Conservation (phyloP, 2,329 filamentous ascomycete genomes). For the Aspergillus thermomutatus region DNA sequence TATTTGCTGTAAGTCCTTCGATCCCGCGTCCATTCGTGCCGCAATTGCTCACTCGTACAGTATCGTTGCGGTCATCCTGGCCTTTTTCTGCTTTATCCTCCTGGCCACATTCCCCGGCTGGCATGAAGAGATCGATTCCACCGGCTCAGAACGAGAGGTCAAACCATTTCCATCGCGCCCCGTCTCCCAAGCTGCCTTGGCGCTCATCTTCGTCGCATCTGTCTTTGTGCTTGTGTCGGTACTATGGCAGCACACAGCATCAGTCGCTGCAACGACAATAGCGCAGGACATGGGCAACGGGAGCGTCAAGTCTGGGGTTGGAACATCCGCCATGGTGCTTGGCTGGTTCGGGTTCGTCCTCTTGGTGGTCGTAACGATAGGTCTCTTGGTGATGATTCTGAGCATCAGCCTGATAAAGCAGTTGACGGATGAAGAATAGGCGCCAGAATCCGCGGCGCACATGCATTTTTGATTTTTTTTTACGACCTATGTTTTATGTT, state of each 20-base stretch:
- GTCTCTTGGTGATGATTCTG: conserved; percentile 90
- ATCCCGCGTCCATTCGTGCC: neutral
- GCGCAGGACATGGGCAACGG: conserved; percentile 91
- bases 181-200: conserved; percentile 87
- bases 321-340: conserved; percentile 92
- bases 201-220: conserved; percentile 75
- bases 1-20: conserved; percentile 75
- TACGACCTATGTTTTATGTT: neutral
- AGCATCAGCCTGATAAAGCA: conserved; percentile 78
- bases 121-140: conserved; percentile 83
- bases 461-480: conserved; percentile 1
- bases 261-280: conserved; percentile 89
- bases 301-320: conserved; percentile 79
- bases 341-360: conserved; percentile 96
- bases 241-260: conserved; percentile 75
- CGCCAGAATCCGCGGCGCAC: neutral
- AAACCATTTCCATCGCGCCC: conserved; percentile 91
- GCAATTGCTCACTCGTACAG: conserved; percentile 42
- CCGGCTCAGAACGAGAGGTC: conserved; percentile 81
- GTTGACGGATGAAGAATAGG: conserved; percentile 43
- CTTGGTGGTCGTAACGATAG: conserved; percentile 92
- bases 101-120: conserved; percentile 96
- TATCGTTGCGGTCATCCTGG: conserved; percentile 96
- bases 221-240: conserved; percentile 66
- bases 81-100: conserved; percentile 91